These are phyloP conservation scores for Cercospora sesami DNA, from an alignment of 2,329 filamentous ascomycete genomes.

Conservation along the genomic window DNA sequence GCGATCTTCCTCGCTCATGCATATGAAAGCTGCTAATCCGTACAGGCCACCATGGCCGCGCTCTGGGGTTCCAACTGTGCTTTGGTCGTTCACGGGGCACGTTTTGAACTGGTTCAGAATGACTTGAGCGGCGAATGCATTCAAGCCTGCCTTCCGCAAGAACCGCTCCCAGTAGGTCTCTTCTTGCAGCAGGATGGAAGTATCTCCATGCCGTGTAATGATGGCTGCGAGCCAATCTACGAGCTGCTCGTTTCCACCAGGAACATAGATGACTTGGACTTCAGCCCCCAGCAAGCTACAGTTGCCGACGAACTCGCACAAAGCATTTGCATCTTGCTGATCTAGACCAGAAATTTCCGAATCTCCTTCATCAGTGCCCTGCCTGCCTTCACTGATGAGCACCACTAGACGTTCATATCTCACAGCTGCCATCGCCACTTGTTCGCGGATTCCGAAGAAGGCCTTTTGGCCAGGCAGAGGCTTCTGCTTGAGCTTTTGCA, in stretches of 20 bases:
- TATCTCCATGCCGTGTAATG: constrained; percentile 44
- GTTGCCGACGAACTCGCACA: constrained; percentile 47
- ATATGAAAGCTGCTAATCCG: constrained; percentile 58
- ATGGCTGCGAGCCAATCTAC: constrained; percentile 44
- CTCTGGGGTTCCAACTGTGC: background rate
- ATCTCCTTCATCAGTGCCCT: constrained; percentile 27
- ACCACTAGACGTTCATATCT: constrained; percentile 70
- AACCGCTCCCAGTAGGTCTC: constrained; percentile 70
- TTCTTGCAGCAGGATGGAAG: constrained; percentile 41
- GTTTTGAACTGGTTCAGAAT: constrained; percentile 54
- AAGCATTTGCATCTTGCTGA: constrained; percentile 36
- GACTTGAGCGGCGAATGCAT: constrained; percentile 69
- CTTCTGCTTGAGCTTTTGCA: constrained; percentile 71
- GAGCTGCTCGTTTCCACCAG: constrained; percentile 46
- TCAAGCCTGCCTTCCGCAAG: constrained; percentile 65
- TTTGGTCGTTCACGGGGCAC: background rate
- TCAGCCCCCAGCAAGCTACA: constrained; percentile 43
- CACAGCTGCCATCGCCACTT: constrained; percentile 54
- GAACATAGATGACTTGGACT: constrained; percentile 42
- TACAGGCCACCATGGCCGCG: background rate
- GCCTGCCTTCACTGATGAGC: constrained; percentile 54
- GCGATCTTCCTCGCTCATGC: constrained; percentile 56
- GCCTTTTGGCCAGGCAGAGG: constrained; percentile 62
- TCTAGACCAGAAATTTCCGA: constrained; percentile 35
- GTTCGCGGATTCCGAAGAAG: constrained; percentile 53